These are phyloP conservation scores for Scheffersomyces amazonensis DNA, from an alignment of 805 yeast species.

Conservation along the genomic window DNA sequence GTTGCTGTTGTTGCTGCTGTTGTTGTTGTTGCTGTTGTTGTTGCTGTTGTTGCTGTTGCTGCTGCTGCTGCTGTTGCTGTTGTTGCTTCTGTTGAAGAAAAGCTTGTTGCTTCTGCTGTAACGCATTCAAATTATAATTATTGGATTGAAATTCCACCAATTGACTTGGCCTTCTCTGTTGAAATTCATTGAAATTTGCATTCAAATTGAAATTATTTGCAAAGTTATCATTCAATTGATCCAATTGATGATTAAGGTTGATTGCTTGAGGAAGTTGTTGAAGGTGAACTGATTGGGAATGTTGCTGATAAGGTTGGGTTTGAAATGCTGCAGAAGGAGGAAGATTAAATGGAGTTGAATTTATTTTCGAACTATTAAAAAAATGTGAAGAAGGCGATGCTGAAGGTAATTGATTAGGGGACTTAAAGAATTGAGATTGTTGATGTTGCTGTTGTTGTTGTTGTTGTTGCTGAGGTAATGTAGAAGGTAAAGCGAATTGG, in stretches of 20 bases:
- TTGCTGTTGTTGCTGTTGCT: slow-evolving; percentile 11
- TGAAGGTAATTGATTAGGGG: neutral
- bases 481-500: neutral
- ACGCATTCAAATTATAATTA: slow-evolving; percentile 1
- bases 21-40: slow-evolving; percentile 9
- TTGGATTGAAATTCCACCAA: slow-evolving; percentile 33
- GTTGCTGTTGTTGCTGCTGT: neutral
- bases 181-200: slow-evolving; percentile 35
- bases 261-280: neutral
- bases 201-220: slow-evolving; percentile 25
- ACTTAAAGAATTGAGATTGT: slow-evolving; percentile 1
- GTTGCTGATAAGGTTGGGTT: slow-evolving; percentile 1
- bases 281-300: too few species aligned
- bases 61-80: too few species aligned
- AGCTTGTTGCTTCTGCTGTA: slow-evolving; percentile 9
- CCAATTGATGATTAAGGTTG: slow-evolving; percentile 10
- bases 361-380: neutral
- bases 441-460: slow-evolving; percentile 1
- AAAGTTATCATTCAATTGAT: slow-evolving; percentile 29
- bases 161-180: slow-evolving; percentile 42
- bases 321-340: slow-evolving; percentile 1
- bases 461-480: slow-evolving; percentile 1
- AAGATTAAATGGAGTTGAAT: too few species aligned
- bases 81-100: slow-evolving; percentile 5
- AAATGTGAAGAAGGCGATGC: neutral